Conservation (phyloP, 371 early-diverging fungal genomes). For the Mucor sp. region DNA sequence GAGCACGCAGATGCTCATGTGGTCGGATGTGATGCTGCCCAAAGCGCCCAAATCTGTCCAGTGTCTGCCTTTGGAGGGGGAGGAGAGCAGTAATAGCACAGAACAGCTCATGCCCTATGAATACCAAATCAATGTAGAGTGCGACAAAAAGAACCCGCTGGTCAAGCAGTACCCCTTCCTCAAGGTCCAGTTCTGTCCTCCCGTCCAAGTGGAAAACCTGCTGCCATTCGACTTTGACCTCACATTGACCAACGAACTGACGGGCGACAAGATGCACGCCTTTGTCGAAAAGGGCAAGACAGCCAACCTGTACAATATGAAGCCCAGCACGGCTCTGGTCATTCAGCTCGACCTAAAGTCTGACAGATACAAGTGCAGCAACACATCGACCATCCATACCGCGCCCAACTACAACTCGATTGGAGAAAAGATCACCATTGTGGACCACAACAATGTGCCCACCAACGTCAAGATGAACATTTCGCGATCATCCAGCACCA, state of each 20-base stretch:
- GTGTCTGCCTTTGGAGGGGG: conserved; percentile 24
- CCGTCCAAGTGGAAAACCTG: conserved; percentile 84
- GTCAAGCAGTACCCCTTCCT: conserved; percentile 66
- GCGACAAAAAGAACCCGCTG: conserved; percentile 37
- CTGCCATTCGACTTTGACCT: conserved; percentile 75
- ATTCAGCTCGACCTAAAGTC: conserved; percentile 65
- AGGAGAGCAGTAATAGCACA: neutral
- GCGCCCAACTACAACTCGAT: conserved; percentile 10
- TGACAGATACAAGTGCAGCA: conserved; percentile 35
- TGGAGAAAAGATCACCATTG: conserved; percentile 21
- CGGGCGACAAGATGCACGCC: conserved; percentile 41
- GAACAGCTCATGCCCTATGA: conserved; percentile 21
- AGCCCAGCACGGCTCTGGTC: conserved; percentile 57
- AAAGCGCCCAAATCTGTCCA: conserved; percentile 31
- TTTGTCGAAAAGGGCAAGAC: conserved; percentile 53
- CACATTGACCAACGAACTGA: conserved; percentile 35
- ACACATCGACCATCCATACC: conserved; percentile 9
- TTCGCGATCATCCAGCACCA: conserved; percentile 25
- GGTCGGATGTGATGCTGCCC: conserved; percentile 64
- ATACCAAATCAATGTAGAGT: conserved; percentile 32
- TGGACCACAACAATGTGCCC: conserved; percentile 47
- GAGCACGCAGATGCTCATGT: conserved; percentile 65
- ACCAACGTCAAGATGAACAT: conserved; percentile 62
- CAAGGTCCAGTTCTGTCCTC: conserved; percentile 69
- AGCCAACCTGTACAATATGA: conserved; percentile 65